Evolutionary conservation across 495 filamentous ascomycete species (phyloP), one percentile per base, ranked within the genome.

Genomic region (Lasiosphaeria ovina): DNA sequence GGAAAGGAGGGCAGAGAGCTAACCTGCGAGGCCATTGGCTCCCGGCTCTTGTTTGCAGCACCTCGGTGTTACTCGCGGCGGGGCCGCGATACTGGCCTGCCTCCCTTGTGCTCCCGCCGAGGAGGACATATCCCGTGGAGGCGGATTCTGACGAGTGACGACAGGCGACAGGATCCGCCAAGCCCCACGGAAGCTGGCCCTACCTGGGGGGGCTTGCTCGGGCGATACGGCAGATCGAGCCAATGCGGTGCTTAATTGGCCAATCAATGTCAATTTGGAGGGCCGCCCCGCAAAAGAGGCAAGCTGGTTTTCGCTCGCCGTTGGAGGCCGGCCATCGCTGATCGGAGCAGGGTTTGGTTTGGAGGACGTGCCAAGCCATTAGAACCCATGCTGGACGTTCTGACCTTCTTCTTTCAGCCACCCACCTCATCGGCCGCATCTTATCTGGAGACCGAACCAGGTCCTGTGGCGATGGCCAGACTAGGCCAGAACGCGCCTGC

Each of bases 1-100:
- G 38, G 12, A 14, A 11, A 11, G 12, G 44, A 47, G 44, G 12
- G 44, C 12, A 47, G 44, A 47, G 44, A n/a, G 38, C 8, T 12
- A 42, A 2, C 38, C 38, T 42, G 12, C 8, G 38, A 42, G 7
- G 3, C 24, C 24, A 24, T 24, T 24, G 24, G 24, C 24, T 24
- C 24, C 24, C 24, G 24, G 24, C 24, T 24, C 1, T 24, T 24
- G 24, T 24, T 24, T 24, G 38, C 1, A 11, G 44, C 12, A n/a
- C 32, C 50, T 55, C 52, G 52, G 59, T 61, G 59, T 61, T 55
- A 61, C 59, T 61, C 35, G 40, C 59, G 59, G 52, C 51, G 59
- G 59, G 59, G 45, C 44, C 50, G 47, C 14, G 38, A 42, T 42
- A 42, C 16, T 11, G 7, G 44, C 12, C 16, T n/a, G 44, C 12